These are phyloP conservation scores for Fusarium denticulatum DNA, from an alignment of 2,329 filamentous ascomycete genomes.

Conservation along the genomic window DNA sequence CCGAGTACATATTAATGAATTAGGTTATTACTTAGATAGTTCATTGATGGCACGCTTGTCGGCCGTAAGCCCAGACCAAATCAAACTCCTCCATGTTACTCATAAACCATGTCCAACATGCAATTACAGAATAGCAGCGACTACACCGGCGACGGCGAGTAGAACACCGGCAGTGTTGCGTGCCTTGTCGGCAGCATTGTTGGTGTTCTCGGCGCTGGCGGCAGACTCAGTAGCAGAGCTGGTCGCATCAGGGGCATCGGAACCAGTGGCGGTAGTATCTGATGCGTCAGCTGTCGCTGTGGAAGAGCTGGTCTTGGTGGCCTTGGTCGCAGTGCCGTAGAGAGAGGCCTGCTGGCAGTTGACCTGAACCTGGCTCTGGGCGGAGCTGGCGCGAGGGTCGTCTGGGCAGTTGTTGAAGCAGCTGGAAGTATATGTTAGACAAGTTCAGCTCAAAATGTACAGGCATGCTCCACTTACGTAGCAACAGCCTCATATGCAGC, in stretches of 20 bases:
- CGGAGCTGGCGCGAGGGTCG: slow-evolving; percentile 51
- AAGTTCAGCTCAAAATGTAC: not conserved
- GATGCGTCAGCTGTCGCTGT: slow-evolving; percentile 23
- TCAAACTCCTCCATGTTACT: slow-evolving; percentile 14
- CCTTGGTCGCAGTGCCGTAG: slow-evolving; percentile 50
- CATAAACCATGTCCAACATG: slow-evolving; percentile 2
- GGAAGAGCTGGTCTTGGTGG: slow-evolving; percentile 38
- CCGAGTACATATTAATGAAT: slow-evolving; percentile 37
- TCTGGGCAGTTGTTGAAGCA: slow-evolving; percentile 68
- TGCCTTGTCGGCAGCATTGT: slow-evolving; percentile 44
- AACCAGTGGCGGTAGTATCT: slow-evolving; percentile 31
- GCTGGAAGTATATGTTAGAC: slow-evolving; percentile 41
- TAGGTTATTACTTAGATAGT: slow-evolving; percentile 34
- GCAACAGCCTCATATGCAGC: slow-evolving; percentile 55
- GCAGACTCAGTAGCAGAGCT: slow-evolving; percentile 31
- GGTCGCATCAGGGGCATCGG: slow-evolving; percentile 31
- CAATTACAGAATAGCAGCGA: slow-evolving; percentile 51
- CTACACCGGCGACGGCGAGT: slow-evolving; percentile 51
- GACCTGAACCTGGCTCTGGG: slow-evolving; percentile 52
- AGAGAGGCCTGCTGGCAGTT: slow-evolving; percentile 59
- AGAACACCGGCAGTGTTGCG: slow-evolving; percentile 49
- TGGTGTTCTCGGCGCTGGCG: slow-evolving; percentile 36
- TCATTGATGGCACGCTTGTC: slow-evolving; percentile 23
- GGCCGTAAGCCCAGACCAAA: not conserved
- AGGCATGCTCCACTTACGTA: slow-evolving; percentile 52